Conservation (phyloP, 75 land plant genomes). For the Selaginella moellendorffii region DNA sequence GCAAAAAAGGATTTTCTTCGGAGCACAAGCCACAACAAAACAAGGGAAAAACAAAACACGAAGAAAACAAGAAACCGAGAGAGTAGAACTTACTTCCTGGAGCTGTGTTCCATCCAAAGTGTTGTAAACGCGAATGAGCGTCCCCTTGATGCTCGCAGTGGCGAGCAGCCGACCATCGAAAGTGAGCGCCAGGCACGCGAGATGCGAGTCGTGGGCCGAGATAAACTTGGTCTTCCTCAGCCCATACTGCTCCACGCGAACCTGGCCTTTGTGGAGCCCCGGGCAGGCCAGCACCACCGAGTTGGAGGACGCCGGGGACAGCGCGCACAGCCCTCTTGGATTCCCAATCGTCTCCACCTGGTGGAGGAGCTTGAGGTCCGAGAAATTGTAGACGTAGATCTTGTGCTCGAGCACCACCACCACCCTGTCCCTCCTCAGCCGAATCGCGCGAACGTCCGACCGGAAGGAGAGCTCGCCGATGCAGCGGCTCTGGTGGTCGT, state of each 20-base stretch:
- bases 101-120: constrained; percentile 45
- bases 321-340: constrained; percentile 44
- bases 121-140: constrained; percentile 51
- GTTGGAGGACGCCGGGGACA: constrained; percentile 27
- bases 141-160: constrained; percentile 58
- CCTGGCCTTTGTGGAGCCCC: constrained; percentile 53
- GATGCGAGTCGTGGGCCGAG: not conserved
- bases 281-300: constrained; percentile 51
- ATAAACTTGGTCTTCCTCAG: constrained; percentile 13
- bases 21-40: not conserved
- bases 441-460: constrained; percentile 40
- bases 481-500: constrained; percentile 50
- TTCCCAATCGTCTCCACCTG: constrained; percentile 60
- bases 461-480: constrained; percentile 59
- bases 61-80: not conserved
- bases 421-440: constrained; percentile 41
- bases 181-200: constrained; percentile 22
- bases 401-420: constrained; percentile 51
- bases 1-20: not conserved
- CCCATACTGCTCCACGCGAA: constrained; percentile 42
- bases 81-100: constrained; percentile 40
- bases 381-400: constrained; percentile 54
- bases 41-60: not conserved
- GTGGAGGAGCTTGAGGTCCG: constrained; percentile 44
- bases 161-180: constrained; percentile 43